A percentile compares a stretch with the other conserved stretches of the same genome.
Evolutionary conservation across 2,329 filamentous ascomycete genomes (phyloP).

Genomic region (Penicillium sumatraense): DNA sequence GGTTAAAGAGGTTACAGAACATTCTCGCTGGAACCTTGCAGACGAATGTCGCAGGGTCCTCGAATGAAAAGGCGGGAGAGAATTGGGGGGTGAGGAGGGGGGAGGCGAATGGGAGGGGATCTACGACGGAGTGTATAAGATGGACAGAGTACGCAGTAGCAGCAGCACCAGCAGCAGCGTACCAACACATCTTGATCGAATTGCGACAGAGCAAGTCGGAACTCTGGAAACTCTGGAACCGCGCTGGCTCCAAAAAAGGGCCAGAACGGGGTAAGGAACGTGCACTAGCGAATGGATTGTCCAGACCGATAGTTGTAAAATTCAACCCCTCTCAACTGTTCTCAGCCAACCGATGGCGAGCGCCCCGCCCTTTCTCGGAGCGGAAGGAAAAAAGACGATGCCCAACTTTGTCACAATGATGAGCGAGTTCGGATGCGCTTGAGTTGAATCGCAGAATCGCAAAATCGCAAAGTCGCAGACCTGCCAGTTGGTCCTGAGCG

Average conservation of each 20-base stretch:
- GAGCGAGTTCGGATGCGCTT: slow-evolving; percentile 27
- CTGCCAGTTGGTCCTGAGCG: slow-evolving; percentile 16
- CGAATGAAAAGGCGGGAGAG: slow-evolving; percentile 8
- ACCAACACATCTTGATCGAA: not conserved
- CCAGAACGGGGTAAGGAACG: slow-evolving; percentile 9
- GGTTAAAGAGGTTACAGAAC: slow-evolving; percentile 15
- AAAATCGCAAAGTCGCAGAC: no score
- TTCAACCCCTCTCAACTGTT: not conserved
- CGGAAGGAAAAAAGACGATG: slow-evolving; percentile 17
- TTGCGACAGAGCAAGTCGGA: slow-evolving; percentile 1
- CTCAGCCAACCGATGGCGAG: not conserved
- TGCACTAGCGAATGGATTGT: slow-evolving; percentile 15
- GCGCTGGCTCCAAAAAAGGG: slow-evolving; percentile 6
- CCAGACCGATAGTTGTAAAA: slow-evolving; percentile 12
- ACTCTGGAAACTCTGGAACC: not conserved
- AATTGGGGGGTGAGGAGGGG: not conserved
- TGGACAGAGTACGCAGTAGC: not conserved
- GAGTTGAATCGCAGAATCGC: slow-evolving; percentile 25
- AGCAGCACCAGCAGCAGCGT: no score
- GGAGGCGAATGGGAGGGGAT: not conserved
- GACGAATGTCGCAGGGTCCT: slow-evolving; percentile 13
- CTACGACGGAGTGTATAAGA: not conserved
- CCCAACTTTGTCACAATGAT: slow-evolving; percentile 24
- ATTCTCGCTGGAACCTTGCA: slow-evolving; percentile 23
- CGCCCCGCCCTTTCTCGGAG: slow-evolving; percentile 5